Percentiles rank a stretch among this genome's conserved stretches.
Evolutionary conservation across 73 alveolate genomes (phyloP).

Genomic region (Tetrahymena thermophila): DNA sequence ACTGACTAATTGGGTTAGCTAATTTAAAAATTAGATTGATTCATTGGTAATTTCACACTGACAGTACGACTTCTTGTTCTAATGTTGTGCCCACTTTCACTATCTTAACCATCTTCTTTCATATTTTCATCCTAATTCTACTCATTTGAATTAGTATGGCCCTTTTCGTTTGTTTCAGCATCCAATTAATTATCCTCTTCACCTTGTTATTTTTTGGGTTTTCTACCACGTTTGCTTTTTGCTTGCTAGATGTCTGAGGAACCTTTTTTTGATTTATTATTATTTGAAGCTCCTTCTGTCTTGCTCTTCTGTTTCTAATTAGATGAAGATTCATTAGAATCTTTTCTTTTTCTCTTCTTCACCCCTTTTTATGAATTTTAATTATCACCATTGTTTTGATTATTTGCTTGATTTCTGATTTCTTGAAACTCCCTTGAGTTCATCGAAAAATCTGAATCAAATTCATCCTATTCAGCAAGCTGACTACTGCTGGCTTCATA

Average conservation of each 20-base stretch:
- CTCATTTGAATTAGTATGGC: background rate
- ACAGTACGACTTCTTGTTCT: background rate
- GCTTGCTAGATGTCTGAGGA: background rate
- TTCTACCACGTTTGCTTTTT: background rate
- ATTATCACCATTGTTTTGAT: background rate
- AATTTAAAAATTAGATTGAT: background rate
- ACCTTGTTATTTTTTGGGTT: background rate
- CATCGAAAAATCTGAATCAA: background rate
- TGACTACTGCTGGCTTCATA: background rate
- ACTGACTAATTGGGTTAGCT: background rate
- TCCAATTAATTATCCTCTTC: background rate
- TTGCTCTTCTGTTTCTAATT: background rate
- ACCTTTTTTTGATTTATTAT: background rate
- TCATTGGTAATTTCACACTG: background rate
- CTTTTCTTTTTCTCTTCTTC: background rate
- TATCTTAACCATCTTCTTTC: background rate
- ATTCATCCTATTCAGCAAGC: background rate
- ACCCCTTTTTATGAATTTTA: background rate
- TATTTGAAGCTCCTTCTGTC: background rate
- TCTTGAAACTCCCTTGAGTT: background rate
- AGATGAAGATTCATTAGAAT: background rate
- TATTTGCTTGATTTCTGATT: background rate
- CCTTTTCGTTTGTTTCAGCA: background rate
- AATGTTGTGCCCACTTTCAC: background rate
- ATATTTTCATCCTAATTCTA: background rate